Evolutionary conservation across 2,329 filamentous ascomycete species (phyloP).

Genomic region (Colletotrichum magnum): DNA sequence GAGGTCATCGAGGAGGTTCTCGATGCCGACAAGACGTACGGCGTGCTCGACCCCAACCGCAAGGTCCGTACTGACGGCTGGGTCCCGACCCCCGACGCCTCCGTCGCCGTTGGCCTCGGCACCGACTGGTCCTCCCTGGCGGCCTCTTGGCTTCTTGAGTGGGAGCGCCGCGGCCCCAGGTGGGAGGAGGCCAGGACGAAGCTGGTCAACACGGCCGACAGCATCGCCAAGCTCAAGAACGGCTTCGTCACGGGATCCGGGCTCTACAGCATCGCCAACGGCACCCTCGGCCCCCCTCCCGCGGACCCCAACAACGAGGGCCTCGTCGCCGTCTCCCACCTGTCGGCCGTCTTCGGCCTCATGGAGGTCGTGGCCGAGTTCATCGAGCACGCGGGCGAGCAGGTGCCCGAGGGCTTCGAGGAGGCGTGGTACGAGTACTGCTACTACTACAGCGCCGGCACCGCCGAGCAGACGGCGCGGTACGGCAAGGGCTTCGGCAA

Average conservation of each 20-base stretch:
- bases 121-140: conserved; percentile 73
- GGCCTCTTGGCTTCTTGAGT: conserved; percentile 71
- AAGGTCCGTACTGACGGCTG: conserved; percentile 70
- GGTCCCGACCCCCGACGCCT: conserved; percentile 56
- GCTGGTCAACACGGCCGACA: conserved; percentile 62
- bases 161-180: conserved; percentile 68
- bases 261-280: conserved; percentile 64
- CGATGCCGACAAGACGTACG: conserved; percentile 67
- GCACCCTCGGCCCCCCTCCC: conserved; percentile 65
- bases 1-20: conserved; percentile 67
- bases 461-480: conserved; percentile 64
- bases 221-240: conserved; percentile 68
- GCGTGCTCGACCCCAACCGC: conserved; percentile 67
- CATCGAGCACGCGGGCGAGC: conserved; percentile 62
- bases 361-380: conserved; percentile 71
- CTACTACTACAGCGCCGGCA: conserved; percentile 67
- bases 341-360: conserved; percentile 71
- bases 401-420: conserved; percentile 63
- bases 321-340: conserved; percentile 66
- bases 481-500: conserved; percentile 66
- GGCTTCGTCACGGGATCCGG: conserved; percentile 72
- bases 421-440: conserved; percentile 73
- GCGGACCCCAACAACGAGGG: conserved; percentile 67
- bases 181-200: conserved; percentile 67
- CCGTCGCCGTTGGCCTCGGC: conserved; percentile 66